Base-by-base conservation (phyloP, 306 rosid species). In the Gleditsia sinensis region DNA sequence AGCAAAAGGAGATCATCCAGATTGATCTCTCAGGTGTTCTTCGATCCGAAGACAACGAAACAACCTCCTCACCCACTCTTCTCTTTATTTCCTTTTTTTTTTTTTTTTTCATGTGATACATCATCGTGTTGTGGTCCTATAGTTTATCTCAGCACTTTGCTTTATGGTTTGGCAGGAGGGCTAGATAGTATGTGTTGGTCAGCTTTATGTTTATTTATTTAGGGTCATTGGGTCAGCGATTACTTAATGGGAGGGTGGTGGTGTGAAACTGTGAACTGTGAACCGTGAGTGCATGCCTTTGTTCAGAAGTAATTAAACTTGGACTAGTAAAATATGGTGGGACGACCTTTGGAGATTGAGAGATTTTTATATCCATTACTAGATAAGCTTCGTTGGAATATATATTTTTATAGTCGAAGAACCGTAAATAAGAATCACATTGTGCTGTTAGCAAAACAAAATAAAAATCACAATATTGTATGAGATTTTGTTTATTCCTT, bases 21-120 rank as follows among this genome's bases (percentile, higher is more conserved):
- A 83, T 83, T 80, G 76, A 61, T 72, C 70, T 75, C 64, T 80
- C 86, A 76, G 86, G 75, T 85, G 92, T 85, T 68, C 55, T 76
- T 62, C 28, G 78, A 84, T 83, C 81, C 54, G 24, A 81, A 77
- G 85, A 83, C 85, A 81, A 54, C 80, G 32, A 84, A 77, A 76
- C 66, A 56, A 75, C 60, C 58, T 65, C 73, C 69, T 67, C 64
- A 59, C 78, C 70, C 62, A 3, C 23, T 69, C 72, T 24, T 54
- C 37, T 36, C 19, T 37, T 36, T 27, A 14, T 55, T 69, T 50
- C 4, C n/a, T 7, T 17, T 60, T 10, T 65, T 11, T 11, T 3
- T 62, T 70, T 54, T 50, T 25, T 36, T 30, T 77, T 82, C 69
- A 57, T 45, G 25, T 10, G 20, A 72, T 75, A 55, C 79, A 72